Conservation (phyloP, 2,329 filamentous ascomycete genomes). For the Calcarisporium arbuscula region DNA sequence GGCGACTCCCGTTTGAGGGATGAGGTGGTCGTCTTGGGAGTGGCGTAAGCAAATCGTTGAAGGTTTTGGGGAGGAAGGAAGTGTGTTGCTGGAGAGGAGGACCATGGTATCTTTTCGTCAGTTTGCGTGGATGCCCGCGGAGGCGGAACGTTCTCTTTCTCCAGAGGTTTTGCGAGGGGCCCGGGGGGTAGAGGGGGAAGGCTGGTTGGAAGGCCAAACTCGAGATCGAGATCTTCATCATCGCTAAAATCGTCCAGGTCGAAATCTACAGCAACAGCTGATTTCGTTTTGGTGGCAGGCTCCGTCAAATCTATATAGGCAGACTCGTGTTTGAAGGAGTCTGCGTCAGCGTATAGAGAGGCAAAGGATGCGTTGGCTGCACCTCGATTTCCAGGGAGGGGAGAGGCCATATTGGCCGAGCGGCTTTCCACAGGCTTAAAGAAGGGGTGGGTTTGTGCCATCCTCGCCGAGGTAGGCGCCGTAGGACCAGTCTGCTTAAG, state of each 20-base stretch:
- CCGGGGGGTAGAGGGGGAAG: conserved; percentile 31
- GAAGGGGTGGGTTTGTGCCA: conserved; percentile 14
- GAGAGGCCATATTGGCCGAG: conserved; percentile 21
- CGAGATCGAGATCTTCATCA: conserved; percentile 67
- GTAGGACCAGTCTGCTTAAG: conserved; percentile 38
- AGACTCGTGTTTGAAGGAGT: conserved; percentile 37
- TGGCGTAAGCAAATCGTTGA: conserved; percentile 11
- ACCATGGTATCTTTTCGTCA: conserved; percentile 57
- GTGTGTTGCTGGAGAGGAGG: conserved; percentile 55
- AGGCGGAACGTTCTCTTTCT: conserved; percentile 21
- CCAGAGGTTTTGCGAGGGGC: conserved; percentile 16
- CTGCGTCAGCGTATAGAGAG: conserved; percentile 37
- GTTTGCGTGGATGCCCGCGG: conserved; percentile 20
- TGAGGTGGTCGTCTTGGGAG: conserved; percentile 12
- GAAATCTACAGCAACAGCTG: conserved; percentile 46
- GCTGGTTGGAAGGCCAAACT: conserved; percentile 55
- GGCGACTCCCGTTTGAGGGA: conserved; percentile 38
- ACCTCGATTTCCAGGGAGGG: neutral
- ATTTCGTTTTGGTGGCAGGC: conserved; percentile 19
- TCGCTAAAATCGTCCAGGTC: conserved; percentile 83
- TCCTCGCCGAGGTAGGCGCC: conserved; percentile 35
- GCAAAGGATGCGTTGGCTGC: conserved; percentile 23
- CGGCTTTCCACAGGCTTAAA: conserved; percentile 20
- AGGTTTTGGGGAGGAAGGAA: conserved; percentile 31
- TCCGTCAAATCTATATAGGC: conserved; percentile 28